These are phyloP conservation scores for Emericellopsis terricola DNA, from an alignment of 495 filamentous ascomycete species.

Conservation along the genomic window DNA sequence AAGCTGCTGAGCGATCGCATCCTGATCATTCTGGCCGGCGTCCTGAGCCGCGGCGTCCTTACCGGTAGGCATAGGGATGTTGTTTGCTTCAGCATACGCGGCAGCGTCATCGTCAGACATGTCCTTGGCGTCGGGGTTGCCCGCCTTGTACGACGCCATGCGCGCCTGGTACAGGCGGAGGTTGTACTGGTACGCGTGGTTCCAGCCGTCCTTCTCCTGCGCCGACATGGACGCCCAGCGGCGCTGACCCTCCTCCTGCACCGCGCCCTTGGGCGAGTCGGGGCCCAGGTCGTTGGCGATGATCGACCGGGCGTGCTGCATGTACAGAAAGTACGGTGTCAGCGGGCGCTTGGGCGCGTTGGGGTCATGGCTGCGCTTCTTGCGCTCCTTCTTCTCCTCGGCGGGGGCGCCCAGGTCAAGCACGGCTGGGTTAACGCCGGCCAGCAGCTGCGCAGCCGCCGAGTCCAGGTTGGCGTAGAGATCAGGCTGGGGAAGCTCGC, in stretches of 20 bases:
- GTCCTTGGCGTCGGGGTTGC: slow-evolving; percentile 42
- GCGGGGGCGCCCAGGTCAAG: slow-evolving; percentile 22
- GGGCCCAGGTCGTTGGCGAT: slow-evolving; percentile 61
- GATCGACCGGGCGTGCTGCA: slow-evolving; percentile 59
- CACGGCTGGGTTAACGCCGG: slow-evolving; percentile 23
- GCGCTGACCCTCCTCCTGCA: slow-evolving; percentile 63
- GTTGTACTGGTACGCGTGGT: slow-evolving; percentile 57
- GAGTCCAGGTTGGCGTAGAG: too few relatives aligned
- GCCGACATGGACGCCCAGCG: slow-evolving; percentile 65
- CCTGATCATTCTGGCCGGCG: slow-evolving; percentile 36
- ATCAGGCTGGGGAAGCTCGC: slow-evolving; percentile 2
- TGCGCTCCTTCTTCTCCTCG: slow-evolving; percentile 53
- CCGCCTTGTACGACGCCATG: slow-evolving; percentile 53
- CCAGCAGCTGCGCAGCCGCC: slow-evolving; percentile 1
- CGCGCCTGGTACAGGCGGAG: slow-evolving; percentile 54
- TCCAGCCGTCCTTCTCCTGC: slow-evolving; percentile 62
- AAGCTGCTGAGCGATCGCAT: slow-evolving; percentile 36
- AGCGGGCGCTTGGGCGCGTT: slow-evolving; percentile 87
- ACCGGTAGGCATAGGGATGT: slow-evolving; percentile 20
- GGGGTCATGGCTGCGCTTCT: slow-evolving; percentile 77
- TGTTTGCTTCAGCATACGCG: slow-evolving; percentile 34
- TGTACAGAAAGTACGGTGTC: slow-evolving; percentile 89
- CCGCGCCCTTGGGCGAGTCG: slow-evolving; percentile 53
- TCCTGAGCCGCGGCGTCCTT: slow-evolving; percentile 25
- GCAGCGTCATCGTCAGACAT: slow-evolving; percentile 41